phyloP scores from a whole-genome alignment of 768 basidiomycete genomes.

The Sporobolomyces pararoseus region DNA sequence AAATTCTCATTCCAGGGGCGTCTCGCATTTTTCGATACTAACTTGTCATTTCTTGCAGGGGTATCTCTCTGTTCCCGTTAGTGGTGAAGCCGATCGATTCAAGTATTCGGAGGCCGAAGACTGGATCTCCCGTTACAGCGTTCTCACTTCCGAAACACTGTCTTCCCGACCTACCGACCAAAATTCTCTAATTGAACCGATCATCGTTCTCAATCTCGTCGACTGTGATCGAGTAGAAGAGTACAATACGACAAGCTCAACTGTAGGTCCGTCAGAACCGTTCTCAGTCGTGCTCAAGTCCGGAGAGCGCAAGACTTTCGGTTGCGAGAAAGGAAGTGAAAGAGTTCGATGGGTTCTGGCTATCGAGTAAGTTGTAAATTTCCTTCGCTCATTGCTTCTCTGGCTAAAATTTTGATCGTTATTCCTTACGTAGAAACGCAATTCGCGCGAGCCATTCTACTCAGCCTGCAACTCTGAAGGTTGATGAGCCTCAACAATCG shows the following conservation, averaged over 20 bases:
- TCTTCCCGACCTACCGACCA: slow-evolving; percentile 35
- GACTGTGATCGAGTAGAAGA: slow-evolving; percentile 11
- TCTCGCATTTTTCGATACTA: too few species aligned
- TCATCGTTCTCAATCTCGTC: neutral
- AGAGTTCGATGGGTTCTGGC: slow-evolving; percentile 21
- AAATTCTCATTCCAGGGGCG: too few species aligned
- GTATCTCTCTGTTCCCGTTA: neutral
- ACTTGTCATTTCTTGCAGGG: slow-evolving; percentile 16
- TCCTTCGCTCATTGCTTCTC: neutral
- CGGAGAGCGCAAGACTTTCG: slow-evolving; percentile 6
- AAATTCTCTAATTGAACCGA: neutral
- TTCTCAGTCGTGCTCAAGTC: slow-evolving; percentile 13
- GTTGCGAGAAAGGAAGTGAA: neutral
- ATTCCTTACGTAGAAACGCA: too few species aligned
- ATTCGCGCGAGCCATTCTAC: too few species aligned
- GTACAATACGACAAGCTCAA: neutral
- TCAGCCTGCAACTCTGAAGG: too few species aligned
- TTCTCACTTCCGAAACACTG: slow-evolving; percentile 22
- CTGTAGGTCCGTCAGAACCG: neutral
- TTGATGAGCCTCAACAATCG: too few species aligned
- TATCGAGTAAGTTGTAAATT: slow-evolving; percentile 9
- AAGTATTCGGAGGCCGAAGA: neutral
- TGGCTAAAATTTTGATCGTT: too few species aligned
- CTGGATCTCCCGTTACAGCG: slow-evolving; percentile 22
- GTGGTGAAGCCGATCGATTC: too few species aligned